Evolutionary conservation across 2,329 filamentous ascomycete genomes (phyloP).

Genomic region (Trichoderma endophyticum): DNA sequence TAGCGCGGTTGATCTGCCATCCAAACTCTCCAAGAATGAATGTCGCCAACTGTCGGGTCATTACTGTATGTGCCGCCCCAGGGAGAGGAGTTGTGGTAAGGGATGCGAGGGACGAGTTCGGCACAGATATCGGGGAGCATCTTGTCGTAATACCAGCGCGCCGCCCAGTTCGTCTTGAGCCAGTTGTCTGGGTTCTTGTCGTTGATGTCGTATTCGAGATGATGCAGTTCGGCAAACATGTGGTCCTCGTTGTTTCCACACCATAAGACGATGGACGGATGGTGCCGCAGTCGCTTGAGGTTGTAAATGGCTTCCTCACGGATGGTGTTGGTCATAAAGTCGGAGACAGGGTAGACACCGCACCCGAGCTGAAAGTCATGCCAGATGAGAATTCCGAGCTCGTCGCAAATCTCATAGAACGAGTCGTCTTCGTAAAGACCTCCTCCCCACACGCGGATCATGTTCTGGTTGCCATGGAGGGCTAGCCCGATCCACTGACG

Average conservation of each 20-base stretch:
- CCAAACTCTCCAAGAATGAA: conserved; percentile 12
- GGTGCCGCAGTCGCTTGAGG: conserved; percentile 53
- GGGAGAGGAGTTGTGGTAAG: conserved; percentile 41
- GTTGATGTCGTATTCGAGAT: conserved; percentile 61
- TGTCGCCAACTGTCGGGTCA: conserved; percentile 1
- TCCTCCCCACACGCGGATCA: conserved; percentile 71
- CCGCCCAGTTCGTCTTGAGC: conserved; percentile 72
- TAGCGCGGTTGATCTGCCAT: conserved; percentile 12
- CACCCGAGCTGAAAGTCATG: conserved; percentile 70
- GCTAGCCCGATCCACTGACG: conserved; percentile 67
- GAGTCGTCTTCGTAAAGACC: conserved; percentile 67
- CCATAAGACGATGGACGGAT: conserved; percentile 69
- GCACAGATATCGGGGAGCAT: conserved; percentile 64
- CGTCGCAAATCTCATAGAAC: conserved; percentile 65
- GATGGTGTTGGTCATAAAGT: conserved; percentile 55
- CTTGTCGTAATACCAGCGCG: conserved; percentile 75
- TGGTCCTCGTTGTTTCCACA: conserved; percentile 73
- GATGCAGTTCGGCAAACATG: conserved; percentile 13
- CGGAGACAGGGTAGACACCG: conserved; percentile 56
- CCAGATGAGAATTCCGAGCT: conserved; percentile 65
- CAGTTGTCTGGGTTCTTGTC: conserved; percentile 75
- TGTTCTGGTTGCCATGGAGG: conserved; percentile 69
- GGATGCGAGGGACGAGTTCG: conserved; percentile 58
- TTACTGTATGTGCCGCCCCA: conserved; percentile 5
- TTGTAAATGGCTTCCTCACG: conserved; percentile 59